Evolutionary conservation across 106 monocot species (phyloP).

Genomic region (Chionographis japonica): DNA sequence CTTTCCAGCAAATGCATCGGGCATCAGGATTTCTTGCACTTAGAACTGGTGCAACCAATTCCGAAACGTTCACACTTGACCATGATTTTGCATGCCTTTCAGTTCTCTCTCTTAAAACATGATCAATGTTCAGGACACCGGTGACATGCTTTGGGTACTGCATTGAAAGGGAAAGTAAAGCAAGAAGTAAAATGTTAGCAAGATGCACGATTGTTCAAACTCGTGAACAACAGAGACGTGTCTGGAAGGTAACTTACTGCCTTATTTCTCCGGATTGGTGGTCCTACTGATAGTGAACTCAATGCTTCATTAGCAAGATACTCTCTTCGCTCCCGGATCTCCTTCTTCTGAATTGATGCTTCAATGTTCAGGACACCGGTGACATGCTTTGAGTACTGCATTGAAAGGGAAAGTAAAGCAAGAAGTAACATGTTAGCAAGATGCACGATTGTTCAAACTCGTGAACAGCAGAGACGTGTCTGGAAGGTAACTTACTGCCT

Average conservation of each 20-base stretch:
- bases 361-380: no score
- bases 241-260: slow-evolving; percentile 30
- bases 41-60: slow-evolving; percentile 59
- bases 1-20: slow-evolving; percentile 73
- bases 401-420: no score
- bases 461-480: no score
- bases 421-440: no score
- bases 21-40: slow-evolving; percentile 46
- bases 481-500: no score
- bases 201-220: neutral
- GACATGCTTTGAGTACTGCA: no score
- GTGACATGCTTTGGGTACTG: slow-evolving; percentile 17
- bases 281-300: slow-evolving; percentile 67
- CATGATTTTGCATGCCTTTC: slow-evolving; percentile 39
- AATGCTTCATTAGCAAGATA: slow-evolving; percentile 59
- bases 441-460: no score
- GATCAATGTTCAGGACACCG: slow-evolving; percentile 48
- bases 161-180: slow-evolving; percentile 14
- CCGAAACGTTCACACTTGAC: slow-evolving; percentile 58
- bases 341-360: slow-evolving; percentile 37
- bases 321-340: slow-evolving; percentile 40
- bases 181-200: neutral
- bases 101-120: slow-evolving; percentile 40
- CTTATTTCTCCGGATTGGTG: slow-evolving; percentile 38
- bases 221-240: neutral